Evolutionary conservation across 2,329 filamentous ascomycete genomes (phyloP), one percentile per base, ranked within the genome.

Genomic region (Hymenoscyphus infarciens): DNA sequence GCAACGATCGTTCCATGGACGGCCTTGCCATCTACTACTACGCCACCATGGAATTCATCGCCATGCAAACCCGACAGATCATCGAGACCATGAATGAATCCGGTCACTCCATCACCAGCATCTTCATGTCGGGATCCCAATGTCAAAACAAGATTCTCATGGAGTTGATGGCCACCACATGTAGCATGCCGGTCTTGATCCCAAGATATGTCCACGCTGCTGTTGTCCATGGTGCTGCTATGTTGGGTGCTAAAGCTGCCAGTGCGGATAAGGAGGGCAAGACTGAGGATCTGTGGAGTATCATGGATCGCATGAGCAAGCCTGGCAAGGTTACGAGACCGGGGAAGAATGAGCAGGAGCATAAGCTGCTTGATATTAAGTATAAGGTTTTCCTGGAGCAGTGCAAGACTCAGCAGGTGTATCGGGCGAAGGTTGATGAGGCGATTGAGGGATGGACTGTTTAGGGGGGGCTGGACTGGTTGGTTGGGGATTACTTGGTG

Each of bases 41-140:
- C 74, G 91, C 87, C 27, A 96, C 94, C 3, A 92, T 99, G 86
- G 95, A 99, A 79, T 98, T 98, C 77, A 98, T 99, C 71, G 93
- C 95, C 33, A 85, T 98, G 76, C 95, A 99, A 77, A 99, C 95
- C 0, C 88, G 91, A 63, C 95, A 99, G 77, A 99, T 99, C 71
- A 84, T 99, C 67, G 89, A 96, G 72, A 85, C 89, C 39, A 97
- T 99, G 93, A 99, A 98, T 81, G 81, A 84, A 56, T 82, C 92
- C 1, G 95, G 95, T 10, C 95, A 99, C 78, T 81, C 84, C 69
- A 93, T 99, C 75, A 87, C 83, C 57, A 94, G 89, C 67, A 97
- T 99, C 77, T 99, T 98, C 85, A 98, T 99, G 95, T 97, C 92
- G 4, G 95, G 95, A 65, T 96, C 91, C 11, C 95, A 98, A 76